These are phyloP conservation scores for Vaccinium darrowii DNA, from an alignment of 148 eudicot species.

Conservation along the genomic window DNA sequence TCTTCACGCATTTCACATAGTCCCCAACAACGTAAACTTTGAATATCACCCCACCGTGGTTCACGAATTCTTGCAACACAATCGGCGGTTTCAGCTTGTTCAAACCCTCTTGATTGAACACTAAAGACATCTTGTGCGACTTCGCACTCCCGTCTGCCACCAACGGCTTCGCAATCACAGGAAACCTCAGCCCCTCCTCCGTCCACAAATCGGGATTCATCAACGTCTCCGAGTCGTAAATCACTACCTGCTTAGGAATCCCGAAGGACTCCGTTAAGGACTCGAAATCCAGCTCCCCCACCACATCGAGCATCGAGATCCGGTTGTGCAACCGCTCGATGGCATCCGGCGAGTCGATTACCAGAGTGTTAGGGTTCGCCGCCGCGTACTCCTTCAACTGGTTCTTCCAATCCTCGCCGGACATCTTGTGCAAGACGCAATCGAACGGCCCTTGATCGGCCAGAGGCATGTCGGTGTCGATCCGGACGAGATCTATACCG, in stretches of 20 bases:
- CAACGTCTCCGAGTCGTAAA: slow-evolving; percentile 43
- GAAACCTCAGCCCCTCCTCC: slow-evolving; percentile 52
- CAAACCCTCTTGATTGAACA: slow-evolving; percentile 46
- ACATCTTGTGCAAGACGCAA: slow-evolving; percentile 58
- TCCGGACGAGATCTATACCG: slow-evolving; percentile 48
- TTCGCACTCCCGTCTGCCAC: slow-evolving; percentile 70
- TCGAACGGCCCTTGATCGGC: slow-evolving; percentile 71
- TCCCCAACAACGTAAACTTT: slow-evolving; percentile 77
- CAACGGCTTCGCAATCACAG: slow-evolving; percentile 70
- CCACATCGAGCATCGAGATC: slow-evolving; percentile 70
- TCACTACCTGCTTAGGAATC: slow-evolving; percentile 63
- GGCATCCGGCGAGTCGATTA: slow-evolving; percentile 52
- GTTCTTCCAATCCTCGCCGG: slow-evolving; percentile 58
- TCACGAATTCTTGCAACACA: slow-evolving; percentile 74
- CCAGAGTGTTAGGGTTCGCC: slow-evolving; percentile 37
- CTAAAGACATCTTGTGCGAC: slow-evolving; percentile 72
- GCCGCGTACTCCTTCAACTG: slow-evolving; percentile 42
- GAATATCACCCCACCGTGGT: slow-evolving; percentile 76
- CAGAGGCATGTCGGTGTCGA: slow-evolving; percentile 46
- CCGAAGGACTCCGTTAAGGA: slow-evolving; percentile 40
- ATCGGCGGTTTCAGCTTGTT: slow-evolving; percentile 52
- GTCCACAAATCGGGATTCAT: slow-evolving; percentile 26
- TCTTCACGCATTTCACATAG: slow-evolving; percentile 65
- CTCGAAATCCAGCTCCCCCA: slow-evolving; percentile 34
- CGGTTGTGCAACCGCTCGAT: slow-evolving; percentile 64